Evolutionary conservation across 345 rosid species (phyloP).

Genomic region (Acer negundo): DNA sequence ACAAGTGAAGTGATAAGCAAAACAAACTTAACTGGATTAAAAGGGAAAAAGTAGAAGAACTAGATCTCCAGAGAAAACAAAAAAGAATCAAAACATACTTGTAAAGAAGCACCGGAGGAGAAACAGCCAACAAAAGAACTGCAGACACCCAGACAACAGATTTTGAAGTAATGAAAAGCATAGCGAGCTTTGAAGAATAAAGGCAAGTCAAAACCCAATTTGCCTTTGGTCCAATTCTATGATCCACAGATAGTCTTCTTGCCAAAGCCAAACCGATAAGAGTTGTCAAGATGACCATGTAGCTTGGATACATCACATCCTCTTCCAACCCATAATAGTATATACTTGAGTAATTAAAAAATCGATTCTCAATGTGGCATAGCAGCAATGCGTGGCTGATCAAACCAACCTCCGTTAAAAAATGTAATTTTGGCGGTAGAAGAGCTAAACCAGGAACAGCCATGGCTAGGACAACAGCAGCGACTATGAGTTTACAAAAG

Average conservation of each 20-base stretch:
- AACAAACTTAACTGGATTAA: not conserved
- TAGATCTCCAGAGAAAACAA: not conserved
- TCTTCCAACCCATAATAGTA: constrained; percentile 92
- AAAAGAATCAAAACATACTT: constrained; percentile 47
- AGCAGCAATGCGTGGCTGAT: constrained; percentile 75
- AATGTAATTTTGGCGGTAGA: constrained; percentile 75
- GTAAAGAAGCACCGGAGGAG: constrained; percentile 96
- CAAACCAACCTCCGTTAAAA: constrained; percentile 80
- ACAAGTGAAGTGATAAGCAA: constrained; percentile 11
- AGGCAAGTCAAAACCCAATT: constrained; percentile 94
- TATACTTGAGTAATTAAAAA: constrained; percentile 85
- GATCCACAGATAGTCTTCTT: constrained; percentile 74
- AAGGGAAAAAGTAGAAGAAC: constrained; percentile 1
- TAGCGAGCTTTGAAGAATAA: constrained; percentile 85
- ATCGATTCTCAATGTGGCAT: constrained; percentile 83
- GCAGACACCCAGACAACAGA: constrained; percentile 90
- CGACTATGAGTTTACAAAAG: constrained; percentile 88
- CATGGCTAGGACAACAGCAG: constrained; percentile 81
- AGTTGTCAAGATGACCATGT: constrained; percentile 92
- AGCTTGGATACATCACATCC: constrained; percentile 98
- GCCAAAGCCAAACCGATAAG: constrained; percentile 81
- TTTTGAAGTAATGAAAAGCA: constrained; percentile 86
- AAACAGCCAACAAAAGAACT: constrained; percentile 73
- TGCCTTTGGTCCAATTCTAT: constrained; percentile 74
- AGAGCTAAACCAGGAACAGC: constrained; percentile 92